phyloP scores from a whole-genome alignment of 768 basidiomycete genomes.

The Tricholoma sp. region DNA sequence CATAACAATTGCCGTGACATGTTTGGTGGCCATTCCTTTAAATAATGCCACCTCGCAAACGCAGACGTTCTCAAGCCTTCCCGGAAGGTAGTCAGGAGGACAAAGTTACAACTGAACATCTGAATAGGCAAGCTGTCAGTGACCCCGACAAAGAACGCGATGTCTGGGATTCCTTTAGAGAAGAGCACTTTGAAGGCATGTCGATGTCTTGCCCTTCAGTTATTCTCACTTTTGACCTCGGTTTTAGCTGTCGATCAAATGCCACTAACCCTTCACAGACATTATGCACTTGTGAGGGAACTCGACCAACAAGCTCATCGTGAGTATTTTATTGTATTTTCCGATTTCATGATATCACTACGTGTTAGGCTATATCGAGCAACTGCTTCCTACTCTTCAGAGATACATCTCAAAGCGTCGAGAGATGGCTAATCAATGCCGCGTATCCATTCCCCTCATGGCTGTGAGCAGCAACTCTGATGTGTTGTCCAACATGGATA shows the following conservation, averaged over 20 bases:
- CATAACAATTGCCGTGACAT: no score
- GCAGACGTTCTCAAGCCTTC: slow-evolving; percentile 41
- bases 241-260: slow-evolving; percentile 68
- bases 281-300: slow-evolving; percentile 65
- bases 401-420: slow-evolving; percentile 37
- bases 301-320: slow-evolving; percentile 63
- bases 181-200: slow-evolving; percentile 76
- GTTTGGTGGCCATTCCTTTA: no score
- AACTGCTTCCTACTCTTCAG: slow-evolving; percentile 40
- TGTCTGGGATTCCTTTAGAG: slow-evolving; percentile 71
- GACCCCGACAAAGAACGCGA: slow-evolving; percentile 49
- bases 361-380: slow-evolving; percentile 32
- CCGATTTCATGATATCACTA: not conserved
- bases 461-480: not conserved
- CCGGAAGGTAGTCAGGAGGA: slow-evolving; percentile 21
- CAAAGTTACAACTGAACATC: slow-evolving; percentile 2
- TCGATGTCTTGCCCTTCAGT: not conserved
- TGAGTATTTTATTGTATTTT: slow-evolving; percentile 24
- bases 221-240: not conserved
- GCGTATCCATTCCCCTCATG: not conserved
- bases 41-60: slow-evolving; percentile 36
- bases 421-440: not conserved
- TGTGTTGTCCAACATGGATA: not conserved
- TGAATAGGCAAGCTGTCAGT: slow-evolving; percentile 13
- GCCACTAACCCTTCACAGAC: slow-evolving; percentile 68